Evolutionary conservation across 371 early-diverging fungal genomes (phyloP).

Genomic region (Rhizomucor pusillus): DNA sequence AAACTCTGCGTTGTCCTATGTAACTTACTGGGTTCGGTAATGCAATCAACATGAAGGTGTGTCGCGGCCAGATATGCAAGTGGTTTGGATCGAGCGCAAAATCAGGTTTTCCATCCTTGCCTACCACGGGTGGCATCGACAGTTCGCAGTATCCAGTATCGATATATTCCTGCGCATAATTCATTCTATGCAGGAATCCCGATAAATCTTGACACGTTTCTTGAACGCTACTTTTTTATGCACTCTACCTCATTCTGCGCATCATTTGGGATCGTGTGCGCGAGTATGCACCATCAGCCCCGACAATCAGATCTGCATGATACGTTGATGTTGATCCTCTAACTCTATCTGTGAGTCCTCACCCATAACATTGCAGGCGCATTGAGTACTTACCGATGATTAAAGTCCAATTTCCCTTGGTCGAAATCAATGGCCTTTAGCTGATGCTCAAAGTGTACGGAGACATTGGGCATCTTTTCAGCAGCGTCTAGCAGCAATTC

Average conservation of each 20-base stretch:
- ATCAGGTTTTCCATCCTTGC: constrained; percentile 48
- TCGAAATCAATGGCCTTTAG: constrained; percentile 65
- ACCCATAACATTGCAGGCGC: background rate
- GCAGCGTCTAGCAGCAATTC: constrained; percentile 72
- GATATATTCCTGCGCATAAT: constrained; percentile 87
- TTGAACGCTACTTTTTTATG: constrained; percentile 25
- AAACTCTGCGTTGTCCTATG: background rate
- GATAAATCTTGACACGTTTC: background rate
- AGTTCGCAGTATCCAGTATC: constrained; percentile 92
- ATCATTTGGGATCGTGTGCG: constrained; percentile 75
- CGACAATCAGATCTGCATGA: constrained; percentile 81
- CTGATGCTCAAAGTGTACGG: constrained; percentile 66
- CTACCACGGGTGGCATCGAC: constrained; percentile 63
- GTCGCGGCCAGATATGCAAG: constrained; percentile 97
- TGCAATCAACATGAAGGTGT: constrained; percentile 95
- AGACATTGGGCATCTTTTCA: constrained; percentile 61
- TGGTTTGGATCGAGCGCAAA: constrained; percentile 88
- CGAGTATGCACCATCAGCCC: constrained; percentile 96
- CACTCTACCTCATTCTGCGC: constrained; percentile 56
- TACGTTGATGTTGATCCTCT: background rate
- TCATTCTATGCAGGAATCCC: constrained; percentile 64
- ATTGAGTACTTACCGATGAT: background rate
- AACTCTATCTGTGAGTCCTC: too few species aligned
- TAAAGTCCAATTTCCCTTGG: constrained; percentile 39
- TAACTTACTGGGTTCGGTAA: constrained; percentile 81